Evolutionary conservation across 768 basidiomycete genomes (phyloP), one percentile per base, ranked within the genome.

Genomic region (Galerina sulciceps): DNA sequence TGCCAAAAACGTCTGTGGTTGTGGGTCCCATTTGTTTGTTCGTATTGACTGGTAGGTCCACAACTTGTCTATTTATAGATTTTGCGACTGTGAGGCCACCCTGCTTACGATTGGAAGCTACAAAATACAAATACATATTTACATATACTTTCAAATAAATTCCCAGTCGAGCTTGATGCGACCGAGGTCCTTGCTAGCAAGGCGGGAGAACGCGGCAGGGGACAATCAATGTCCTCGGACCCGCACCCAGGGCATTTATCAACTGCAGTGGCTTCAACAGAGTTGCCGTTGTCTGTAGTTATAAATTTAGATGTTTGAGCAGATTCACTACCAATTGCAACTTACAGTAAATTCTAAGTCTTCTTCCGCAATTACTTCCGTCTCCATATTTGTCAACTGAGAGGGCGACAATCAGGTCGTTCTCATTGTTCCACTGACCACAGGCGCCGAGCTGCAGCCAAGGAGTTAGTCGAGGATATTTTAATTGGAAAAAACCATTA

Each of bases 401-500:
- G 13, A 72, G 55, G 11, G 71, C 71, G 37, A 65, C 71, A 34
- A 72, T 63, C 18, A 63, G 58, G 11, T 72, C 67, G 31, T 57
- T 63, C n/a, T 57, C 59, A 10, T 46, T 58, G 53, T 63, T 69
- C n/a, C 34, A 35, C 14, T 54, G 53, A 2, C 71, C 69, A 38
- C 71, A 72, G 46, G 61, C 65, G 20, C 71, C 71, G 45, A 66
- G 53, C 68, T 69, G 8, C 8, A 8, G 26, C 4, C 8, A 31
- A 31, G 26, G 8, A 31, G 26, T 31, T 31, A 31, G 26, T 31
- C n/a, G 26, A 31, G 5, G 26, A 31, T 31, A 31, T 31, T 31
- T 31, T 8, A 31, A n/a, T n/a, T n/a, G n/a, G 26, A 31, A 31
- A 49, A 20, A 37, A 44, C 15, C n/a, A 52, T 55, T 53, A 69